These are phyloP conservation scores for Plasmodium cynomolgi DNA, from an alignment of 169 alveolate species.

Conservation along the genomic window DNA sequence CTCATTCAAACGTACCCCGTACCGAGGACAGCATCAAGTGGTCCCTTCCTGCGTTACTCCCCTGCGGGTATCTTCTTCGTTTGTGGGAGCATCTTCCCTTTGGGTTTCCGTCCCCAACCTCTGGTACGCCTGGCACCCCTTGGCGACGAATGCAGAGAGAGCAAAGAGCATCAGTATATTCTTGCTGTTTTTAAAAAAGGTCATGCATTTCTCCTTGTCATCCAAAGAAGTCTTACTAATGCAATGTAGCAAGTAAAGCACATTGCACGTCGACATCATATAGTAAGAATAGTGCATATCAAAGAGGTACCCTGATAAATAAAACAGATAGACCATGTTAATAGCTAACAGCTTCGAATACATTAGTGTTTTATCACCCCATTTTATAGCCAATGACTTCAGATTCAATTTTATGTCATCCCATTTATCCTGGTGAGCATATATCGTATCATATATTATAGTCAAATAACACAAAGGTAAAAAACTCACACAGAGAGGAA, in stretches of 20 bases:
- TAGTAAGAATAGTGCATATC: conserved; percentile 43
- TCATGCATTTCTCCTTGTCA: conserved; percentile 50
- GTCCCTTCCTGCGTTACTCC: background rate
- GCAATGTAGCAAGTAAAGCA: conserved; percentile 17
- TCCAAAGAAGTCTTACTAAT: background rate
- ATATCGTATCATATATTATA: conserved; percentile 94
- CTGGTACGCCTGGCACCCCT: conserved; percentile 4
- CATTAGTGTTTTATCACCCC: conserved; percentile 81
- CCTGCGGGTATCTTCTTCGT: background rate
- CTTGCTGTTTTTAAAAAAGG: conserved; percentile 49
- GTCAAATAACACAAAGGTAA: conserved; percentile 89
- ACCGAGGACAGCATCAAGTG: background rate
- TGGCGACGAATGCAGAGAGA: conserved; percentile 6
- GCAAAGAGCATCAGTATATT: conserved; percentile 12
- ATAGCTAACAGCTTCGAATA: conserved; percentile 64
- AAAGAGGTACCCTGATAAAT: conserved; percentile 31
- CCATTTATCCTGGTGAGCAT: conserved; percentile 94
- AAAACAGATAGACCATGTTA: conserved; percentile 33
- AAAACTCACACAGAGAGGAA: conserved; percentile 84
- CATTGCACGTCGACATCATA: conserved; percentile 12
- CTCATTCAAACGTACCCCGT: background rate
- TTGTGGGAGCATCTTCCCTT: background rate
- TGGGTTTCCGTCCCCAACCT: background rate
- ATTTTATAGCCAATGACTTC: conserved; percentile 92
- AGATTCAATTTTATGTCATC: conserved; percentile 90